Conservation (phyloP, 2,329 filamentous ascomycete genomes). For the Beauveria caledonica region DNA sequence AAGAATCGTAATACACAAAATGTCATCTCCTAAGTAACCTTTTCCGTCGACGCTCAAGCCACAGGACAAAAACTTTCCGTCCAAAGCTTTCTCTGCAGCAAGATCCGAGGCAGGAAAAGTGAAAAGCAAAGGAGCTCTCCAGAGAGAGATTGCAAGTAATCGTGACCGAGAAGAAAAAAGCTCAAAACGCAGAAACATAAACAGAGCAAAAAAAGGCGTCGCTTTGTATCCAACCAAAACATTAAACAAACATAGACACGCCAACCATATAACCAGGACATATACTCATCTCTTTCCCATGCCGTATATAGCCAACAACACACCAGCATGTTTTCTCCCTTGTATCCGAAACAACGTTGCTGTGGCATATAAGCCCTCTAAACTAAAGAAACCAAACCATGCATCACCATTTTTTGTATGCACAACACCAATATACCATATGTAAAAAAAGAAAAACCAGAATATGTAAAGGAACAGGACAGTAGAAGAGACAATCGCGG, state of each 20-base stretch:
- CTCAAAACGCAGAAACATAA: not conserved
- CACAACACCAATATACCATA: conserved; percentile 4
- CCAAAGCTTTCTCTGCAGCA: not conserved
- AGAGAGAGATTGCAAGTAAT: not conserved
- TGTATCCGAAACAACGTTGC: not conserved
- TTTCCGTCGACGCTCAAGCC: not conserved
- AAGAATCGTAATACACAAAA: conserved; percentile 10
- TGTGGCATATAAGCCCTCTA: not conserved
- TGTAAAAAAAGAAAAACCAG: not conserved
- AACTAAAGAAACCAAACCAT: not conserved
- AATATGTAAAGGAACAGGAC: not conserved
- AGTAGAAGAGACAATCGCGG: conserved; percentile 12
- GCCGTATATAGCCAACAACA: not conserved
- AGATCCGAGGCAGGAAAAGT: not conserved
- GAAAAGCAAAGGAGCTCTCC: not conserved
- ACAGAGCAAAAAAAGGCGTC: conserved; percentile 3
- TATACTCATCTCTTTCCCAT: not conserved
- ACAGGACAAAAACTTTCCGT: not conserved
- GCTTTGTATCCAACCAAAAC: conserved; percentile 1
- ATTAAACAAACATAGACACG: not conserved
- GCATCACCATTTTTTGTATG: not conserved
- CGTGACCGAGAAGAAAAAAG: not conserved
- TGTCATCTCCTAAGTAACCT: not conserved
- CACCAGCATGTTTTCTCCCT: not conserved
- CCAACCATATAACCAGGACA: not conserved